Percentiles rank a stretch among this genome's conserved stretches.
Conservation (phyloP, 176 grass and related monocot genomes). For the Rhynchospora breviuscula region DNA sequence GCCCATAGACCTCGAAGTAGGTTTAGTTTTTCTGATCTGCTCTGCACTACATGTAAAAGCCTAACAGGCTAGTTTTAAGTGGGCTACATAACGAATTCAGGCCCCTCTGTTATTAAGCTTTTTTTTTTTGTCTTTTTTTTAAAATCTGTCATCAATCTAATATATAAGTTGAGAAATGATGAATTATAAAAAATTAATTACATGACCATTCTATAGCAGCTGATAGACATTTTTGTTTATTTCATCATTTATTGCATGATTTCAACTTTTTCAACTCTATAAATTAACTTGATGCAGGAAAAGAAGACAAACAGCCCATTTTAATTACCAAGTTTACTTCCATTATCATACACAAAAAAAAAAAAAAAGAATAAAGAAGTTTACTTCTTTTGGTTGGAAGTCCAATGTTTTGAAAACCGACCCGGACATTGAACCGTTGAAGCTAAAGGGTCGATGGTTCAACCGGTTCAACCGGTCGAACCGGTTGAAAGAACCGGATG, state of each 20-base stretch:
- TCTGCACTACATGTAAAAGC: background rate
- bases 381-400: too few relatives aligned
- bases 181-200: too few relatives aligned
- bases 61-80: background rate
- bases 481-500: too few relatives aligned
- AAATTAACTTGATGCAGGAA: background rate
- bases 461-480: too few relatives aligned
- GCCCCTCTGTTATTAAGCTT: background rate
- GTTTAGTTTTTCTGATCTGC: background rate
- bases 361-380: too few relatives aligned
- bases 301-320: background rate
- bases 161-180: background rate
- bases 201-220: too few relatives aligned
- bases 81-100: background rate
- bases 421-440: too few relatives aligned
- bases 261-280: background rate
- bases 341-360: background rate
- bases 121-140: background rate
- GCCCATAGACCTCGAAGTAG: background rate
- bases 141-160: background rate
- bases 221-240: background rate
- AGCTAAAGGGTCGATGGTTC: too few relatives aligned
- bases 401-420: too few relatives aligned
- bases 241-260: background rate
- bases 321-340: background rate